Base-by-base conservation (phyloP, 768 basidiomycete species). In the Crassisporium funariophilum region DNA sequence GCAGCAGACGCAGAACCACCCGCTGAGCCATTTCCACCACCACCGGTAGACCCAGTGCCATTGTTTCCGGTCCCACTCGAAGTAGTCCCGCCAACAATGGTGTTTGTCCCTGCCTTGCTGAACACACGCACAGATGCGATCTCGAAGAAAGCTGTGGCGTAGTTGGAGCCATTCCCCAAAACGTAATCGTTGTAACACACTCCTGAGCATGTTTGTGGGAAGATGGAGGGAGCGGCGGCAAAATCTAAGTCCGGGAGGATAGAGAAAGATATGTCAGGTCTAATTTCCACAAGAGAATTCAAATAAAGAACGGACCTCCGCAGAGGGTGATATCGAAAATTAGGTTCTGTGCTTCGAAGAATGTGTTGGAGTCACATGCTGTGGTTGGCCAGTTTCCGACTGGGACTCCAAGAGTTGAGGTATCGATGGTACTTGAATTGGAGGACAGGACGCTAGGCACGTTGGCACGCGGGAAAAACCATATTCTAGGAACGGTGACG, bases 261-360 rank as follows among this genome's bases (percentile, higher is more conserved):
- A 3, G 25, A 41, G 15, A 37, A 7, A 17, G 13, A 17, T 21
- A 16, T 40, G 15, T 54, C 35, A 23, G 34, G 6, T 27, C 10
- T 15, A 9, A 15, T 10, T 9, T 16, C 6, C 15, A 6, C 27
- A 40, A 4, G 13, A 19, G 12, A 10, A 38, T 2, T 17, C 9
- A 16, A 12, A 20, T 35, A 25, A 6, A 37, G 10, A 20, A 59
- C 65, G 37, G 38, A 74, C 74, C 78, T 60, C 83, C 84, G 43
- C 85, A 86, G 5, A 86, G 74, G 1, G 87, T 86, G 47, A 89
- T 89, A 58, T 86, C 83, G 46, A 90, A 79, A 13, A 88, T 82
- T 34, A 90, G 72, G 47, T 79, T 72, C 57, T 89, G 86, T 0
- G 81, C 70, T 41, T 74, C 66, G 61, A 87, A 86, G 64, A 73